Conservation (phyloP, 768 basidiomycete species). For the Russula brevipes region DNA sequence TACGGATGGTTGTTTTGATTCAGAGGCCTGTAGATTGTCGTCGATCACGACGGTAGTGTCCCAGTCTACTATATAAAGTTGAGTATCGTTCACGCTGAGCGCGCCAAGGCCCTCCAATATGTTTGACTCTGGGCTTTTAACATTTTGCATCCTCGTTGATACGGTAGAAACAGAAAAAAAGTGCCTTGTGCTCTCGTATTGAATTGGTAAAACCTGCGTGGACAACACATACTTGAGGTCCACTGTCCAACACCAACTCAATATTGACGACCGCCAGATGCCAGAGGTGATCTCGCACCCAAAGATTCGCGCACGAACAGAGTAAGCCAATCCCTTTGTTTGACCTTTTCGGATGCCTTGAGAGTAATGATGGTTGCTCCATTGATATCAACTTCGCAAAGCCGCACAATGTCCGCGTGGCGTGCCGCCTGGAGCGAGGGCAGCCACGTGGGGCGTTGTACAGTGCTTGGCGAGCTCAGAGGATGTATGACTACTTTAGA, state of each 20-base stretch:
- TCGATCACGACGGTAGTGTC: conserved; percentile 51
- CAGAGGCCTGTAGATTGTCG: conserved; percentile 28
- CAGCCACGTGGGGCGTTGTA: conserved; percentile 40
- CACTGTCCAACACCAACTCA: conserved; percentile 39
- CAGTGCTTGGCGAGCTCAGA: conserved; percentile 34
- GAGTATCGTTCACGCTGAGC: conserved; percentile 42
- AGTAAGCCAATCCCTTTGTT: conserved; percentile 60
- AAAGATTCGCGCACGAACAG: conserved; percentile 62
- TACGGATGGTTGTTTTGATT: conserved; percentile 26
- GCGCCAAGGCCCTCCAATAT: conserved; percentile 41
- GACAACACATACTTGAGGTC: conserved; percentile 64
- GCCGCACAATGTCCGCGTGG: conserved; percentile 48
- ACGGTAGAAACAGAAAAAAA: conserved; percentile 53
- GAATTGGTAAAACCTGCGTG: conserved; percentile 55
- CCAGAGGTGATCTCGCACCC: conserved; percentile 40
- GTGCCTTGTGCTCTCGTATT: conserved; percentile 56
- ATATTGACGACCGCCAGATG: conserved; percentile 2
- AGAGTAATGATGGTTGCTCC: conserved; percentile 6
- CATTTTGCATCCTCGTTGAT: conserved; percentile 29
- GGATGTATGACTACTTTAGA: conserved; percentile 45
- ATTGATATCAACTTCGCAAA: conserved; percentile 43
- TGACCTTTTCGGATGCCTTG: conserved; percentile 29
- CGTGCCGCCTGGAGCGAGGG: conserved; percentile 46
- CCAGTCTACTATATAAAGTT: conserved; percentile 65
- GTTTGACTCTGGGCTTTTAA: conserved; percentile 27